A percentile compares a stretch with the other conserved stretches of the same genome.
These are phyloP conservation scores for Pichia sp. DNA, from an alignment of 1,139 yeast genomes.

Conservation along the genomic window DNA sequence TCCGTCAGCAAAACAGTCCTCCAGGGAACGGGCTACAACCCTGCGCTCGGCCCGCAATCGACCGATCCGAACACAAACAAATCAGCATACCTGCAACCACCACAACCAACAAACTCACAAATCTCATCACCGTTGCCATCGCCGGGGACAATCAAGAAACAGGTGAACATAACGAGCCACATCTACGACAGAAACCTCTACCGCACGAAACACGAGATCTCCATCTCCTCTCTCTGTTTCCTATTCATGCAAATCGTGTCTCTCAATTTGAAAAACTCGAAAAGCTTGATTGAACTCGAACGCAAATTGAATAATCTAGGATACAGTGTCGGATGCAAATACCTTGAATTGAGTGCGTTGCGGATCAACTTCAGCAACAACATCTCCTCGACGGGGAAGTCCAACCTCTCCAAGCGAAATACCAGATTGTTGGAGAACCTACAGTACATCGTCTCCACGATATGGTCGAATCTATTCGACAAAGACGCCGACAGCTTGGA, in stretches of 20 bases:
- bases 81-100: background rate
- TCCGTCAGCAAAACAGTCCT: conserved; percentile 9
- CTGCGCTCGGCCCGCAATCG: conserved; percentile 29
- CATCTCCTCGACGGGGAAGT: conserved; percentile 48
- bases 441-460: conserved; percentile 77
- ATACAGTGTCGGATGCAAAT: conserved; percentile 60
- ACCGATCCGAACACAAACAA: conserved; percentile 20
- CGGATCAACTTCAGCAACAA: conserved; percentile 51
- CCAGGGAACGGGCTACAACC: conserved; percentile 30
- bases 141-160: conserved; percentile 13
- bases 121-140: conserved; percentile 13
- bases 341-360: conserved; percentile 55
- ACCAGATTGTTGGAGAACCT: conserved; percentile 70
- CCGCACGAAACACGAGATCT: conserved; percentile 65
- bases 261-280: conserved; percentile 49
- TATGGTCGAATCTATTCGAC: conserved; percentile 85
- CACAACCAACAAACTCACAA: background rate
- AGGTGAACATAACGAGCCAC: conserved; percentile 26
- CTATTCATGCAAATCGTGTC: conserved; percentile 72
- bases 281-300: conserved; percentile 78
- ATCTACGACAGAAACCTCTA: conserved; percentile 70
- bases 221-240: conserved; percentile 64
- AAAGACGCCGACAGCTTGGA: conserved; percentile 85
- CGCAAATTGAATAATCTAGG: conserved; percentile 75
- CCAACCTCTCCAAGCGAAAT: conserved; percentile 73